Base-by-base conservation (phyloP, 345 rosid species). In the Hibiscus syriacus region DNA sequence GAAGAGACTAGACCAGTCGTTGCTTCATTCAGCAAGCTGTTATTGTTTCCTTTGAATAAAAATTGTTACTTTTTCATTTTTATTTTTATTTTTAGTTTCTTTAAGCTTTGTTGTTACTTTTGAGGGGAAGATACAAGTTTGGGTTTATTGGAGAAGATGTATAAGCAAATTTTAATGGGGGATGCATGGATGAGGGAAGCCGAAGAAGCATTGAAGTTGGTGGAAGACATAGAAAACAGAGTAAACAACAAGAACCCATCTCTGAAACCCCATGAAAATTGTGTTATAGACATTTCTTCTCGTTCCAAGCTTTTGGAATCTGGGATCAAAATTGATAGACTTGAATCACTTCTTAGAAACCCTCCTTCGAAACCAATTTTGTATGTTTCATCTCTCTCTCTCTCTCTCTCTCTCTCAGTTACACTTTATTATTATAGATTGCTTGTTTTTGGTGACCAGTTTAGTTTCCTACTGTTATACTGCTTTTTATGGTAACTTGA, bases 161-260 rank as follows among this genome's bases (percentile, higher is more conserved):
- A 66, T 25, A 68, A 64, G 67, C 67, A 20, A 30, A 48, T 23
- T 38, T 48, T 78, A 27, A 59, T 22, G 8, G 65, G 62, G 29
- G 87, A 85, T 79, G 74, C 86, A 54, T 81, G 87, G 90, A 74
- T 78, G 46, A 73, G 79, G 53, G 90, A 85, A 77, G 86, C 90
- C 13, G 77, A 73, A 46, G 87, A 80, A 36, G 84, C 84, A 19
- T 64, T 73, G 11, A 74, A 45, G 4, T 54, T 78, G 72, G 57
- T 83, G 54, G 84, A 81, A 68, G 83, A 83, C 5, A 29, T 75
- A 20, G 86, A 85, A 52, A 67, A 36, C 56, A 81, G 69, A 50
- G 73, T 52, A 50, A 71, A 64, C 76, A 58, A 32, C 75, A 69
- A 49, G 63, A 74, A 58, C 22, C 46, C 49, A 0, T 14, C 48